Percentiles rank a stretch among this genome's conserved stretches.
Conservation (phyloP, 768 basidiomycete genomes). For the Tulasnella sp. region DNA sequence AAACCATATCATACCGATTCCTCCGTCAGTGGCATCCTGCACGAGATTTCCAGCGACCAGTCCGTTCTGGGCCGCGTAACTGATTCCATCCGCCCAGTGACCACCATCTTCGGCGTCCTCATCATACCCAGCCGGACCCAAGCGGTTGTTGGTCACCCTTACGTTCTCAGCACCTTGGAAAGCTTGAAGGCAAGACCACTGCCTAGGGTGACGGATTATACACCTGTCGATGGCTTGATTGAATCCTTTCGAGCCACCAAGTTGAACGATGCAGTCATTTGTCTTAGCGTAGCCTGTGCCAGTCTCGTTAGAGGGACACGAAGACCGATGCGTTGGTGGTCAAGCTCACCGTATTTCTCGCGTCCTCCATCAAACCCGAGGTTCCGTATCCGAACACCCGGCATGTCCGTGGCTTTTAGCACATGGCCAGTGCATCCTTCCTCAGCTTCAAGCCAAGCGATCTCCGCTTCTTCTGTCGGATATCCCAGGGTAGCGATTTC, state of each 20-base stretch:
- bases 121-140: slow-evolving; percentile 33
- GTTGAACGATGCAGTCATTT: slow-evolving; percentile 34
- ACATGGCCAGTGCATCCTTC: slow-evolving; percentile 31
- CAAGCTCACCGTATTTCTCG: slow-evolving; percentile 31
- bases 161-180: slow-evolving; percentile 32
- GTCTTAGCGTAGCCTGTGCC: slow-evolving; percentile 8
- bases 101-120: slow-evolving; percentile 27
- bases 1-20: slow-evolving; percentile 29
- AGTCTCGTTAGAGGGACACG: background rate
- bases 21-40: slow-evolving; percentile 34
- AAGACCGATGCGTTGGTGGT: background rate
- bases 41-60: slow-evolving; percentile 35
- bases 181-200: slow-evolving; percentile 35
- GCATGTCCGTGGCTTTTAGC: slow-evolving; percentile 26
- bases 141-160: slow-evolving; percentile 16
- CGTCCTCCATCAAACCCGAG: slow-evolving; percentile 33
- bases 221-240: slow-evolving; percentile 35
- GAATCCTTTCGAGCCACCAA: slow-evolving; percentile 30
- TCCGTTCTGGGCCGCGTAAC: slow-evolving; percentile 32
- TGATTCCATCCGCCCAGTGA: slow-evolving; percentile 34
- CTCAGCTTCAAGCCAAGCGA: slow-evolving; percentile 33
- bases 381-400: slow-evolving; percentile 33
- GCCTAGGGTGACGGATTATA: slow-evolving; percentile 33
- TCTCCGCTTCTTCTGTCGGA: slow-evolving; percentile 32
- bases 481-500: slow-evolving; percentile 35